These are phyloP conservation scores for Blakeslea trispora DNA, from an alignment of 371 early-diverging fungal genomes.

Conservation along the genomic window DNA sequence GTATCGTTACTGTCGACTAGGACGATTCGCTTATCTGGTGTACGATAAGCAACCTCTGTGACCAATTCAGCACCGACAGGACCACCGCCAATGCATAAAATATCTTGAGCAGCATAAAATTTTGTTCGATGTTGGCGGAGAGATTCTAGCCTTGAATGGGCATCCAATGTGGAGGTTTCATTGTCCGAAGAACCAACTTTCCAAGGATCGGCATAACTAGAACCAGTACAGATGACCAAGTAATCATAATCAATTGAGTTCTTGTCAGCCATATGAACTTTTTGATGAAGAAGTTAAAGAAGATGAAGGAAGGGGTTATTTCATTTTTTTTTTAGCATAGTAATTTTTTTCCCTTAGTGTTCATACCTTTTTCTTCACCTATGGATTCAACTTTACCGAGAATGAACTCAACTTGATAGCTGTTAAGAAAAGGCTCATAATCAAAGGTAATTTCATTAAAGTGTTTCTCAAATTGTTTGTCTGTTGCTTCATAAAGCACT, in stretches of 20 bases:
- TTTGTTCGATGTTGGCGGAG: conserved; percentile 25
- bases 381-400: conserved; percentile 29
- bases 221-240: conserved; percentile 39
- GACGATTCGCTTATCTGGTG: conserved; percentile 45
- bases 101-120: conserved; percentile 35
- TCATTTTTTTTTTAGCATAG: no score
- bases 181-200: conserved; percentile 16
- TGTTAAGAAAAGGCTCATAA: conserved; percentile 18
- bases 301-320: no score
- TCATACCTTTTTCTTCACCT: conserved; percentile 28
- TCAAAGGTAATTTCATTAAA: conserved; percentile 29
- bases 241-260: conserved; percentile 23
- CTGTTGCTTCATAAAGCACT: conserved; percentile 31
- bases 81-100: conserved; percentile 60
- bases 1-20: conserved; percentile 33
- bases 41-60: conserved; percentile 48
- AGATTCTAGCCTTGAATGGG: conserved; percentile 19
- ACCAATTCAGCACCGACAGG: conserved; percentile 57
- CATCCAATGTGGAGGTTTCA: conserved; percentile 1
- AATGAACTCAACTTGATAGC: conserved; percentile 23
- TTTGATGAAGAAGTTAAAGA: not conserved
- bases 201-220: conserved; percentile 41
- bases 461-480: conserved; percentile 27
- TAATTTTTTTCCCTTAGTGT: no score
- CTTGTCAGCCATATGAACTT: not conserved